Evolutionary conservation across 495 filamentous ascomycete genomes (phyloP), one percentile per base, ranked within the genome.

Genomic region (Aspergillus haitiensis): DNA sequence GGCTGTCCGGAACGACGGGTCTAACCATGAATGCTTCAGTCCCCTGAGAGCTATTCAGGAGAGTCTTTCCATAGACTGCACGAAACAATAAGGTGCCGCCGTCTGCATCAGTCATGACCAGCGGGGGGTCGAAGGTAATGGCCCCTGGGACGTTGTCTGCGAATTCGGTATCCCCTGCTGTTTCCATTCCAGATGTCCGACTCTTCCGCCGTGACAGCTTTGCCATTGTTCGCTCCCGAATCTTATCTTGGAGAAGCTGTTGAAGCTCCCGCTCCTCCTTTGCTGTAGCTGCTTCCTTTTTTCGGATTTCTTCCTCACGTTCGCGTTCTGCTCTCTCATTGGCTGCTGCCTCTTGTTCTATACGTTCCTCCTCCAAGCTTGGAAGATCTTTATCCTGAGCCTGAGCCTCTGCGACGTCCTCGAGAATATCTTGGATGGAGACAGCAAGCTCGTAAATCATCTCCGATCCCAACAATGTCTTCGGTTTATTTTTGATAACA

Each of bases 371-470:
- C 67, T 94, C 92, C 13, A 98, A 75, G 37, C 91, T 96, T 0
- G 92, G 92, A 9, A 97, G 73, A 50, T 91, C 82, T 55, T 84
- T 78, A 13, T 88, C 85, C 50, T 87, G 82, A 46, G 86, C 88
- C 60, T 86, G 86, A 32, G 84, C 84, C 63, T 88, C 80, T 8
- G 90, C 88, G 16, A 89, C 91, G 73, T 95, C 90, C 68, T 98
- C 92, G 16, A 98, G 77, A 15, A 93, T 84, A 61, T 98, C 94
- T 59, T 90, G 87, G 46, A 97, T 86, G 6, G 87, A 85, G 50
- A 88, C 83, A 8, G 90, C 89, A 39, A 98, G 81, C 57, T 92
- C 89, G 70, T 90, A 87, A 11, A 98, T 91, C 93, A 98, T 97
- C 51, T 91, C 88, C 60, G 88, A 84, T 3, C 88, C 89, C 15